These are phyloP conservation scores for Penicillium sp. DNA, from an alignment of 2,329 filamentous ascomycete species.

Conservation along the genomic window DNA sequence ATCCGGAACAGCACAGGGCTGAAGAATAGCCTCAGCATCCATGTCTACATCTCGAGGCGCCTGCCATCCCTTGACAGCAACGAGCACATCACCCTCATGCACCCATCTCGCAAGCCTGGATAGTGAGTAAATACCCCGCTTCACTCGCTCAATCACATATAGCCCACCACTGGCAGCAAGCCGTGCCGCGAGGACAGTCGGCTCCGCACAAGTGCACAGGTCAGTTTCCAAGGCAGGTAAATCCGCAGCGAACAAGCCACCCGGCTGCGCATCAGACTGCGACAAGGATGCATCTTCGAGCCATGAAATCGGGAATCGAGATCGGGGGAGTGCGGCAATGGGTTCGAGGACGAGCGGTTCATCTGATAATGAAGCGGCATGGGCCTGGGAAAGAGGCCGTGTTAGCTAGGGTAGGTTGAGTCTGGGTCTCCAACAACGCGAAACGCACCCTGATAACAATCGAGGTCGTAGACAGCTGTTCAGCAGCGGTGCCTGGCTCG, in stretches of 20 bases:
- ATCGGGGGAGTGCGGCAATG: conserved; percentile 35
- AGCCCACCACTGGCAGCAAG: conserved; percentile 29
- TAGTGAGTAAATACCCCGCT: conserved; percentile 39
- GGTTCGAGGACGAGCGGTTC: conserved; percentile 35
- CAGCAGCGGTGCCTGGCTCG: conserved; percentile 15
- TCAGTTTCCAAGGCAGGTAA: conserved; percentile 35
- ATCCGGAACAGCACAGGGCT: conserved; percentile 1
- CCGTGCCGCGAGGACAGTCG: conserved; percentile 33
- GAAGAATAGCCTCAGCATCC: conserved; percentile 3
- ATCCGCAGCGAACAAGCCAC: conserved; percentile 38
- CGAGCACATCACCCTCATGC: conserved; percentile 38
- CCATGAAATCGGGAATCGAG: conserved; percentile 38
- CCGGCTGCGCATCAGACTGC: conserved; percentile 28
- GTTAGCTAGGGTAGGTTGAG: neutral
- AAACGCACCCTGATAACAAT: conserved; percentile 35
- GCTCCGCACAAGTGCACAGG: conserved; percentile 22
- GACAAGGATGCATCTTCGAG: conserved; percentile 33
- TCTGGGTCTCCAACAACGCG: neutral
- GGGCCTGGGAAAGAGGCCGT: conserved; percentile 25
- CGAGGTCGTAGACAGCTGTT: conserved; percentile 19
- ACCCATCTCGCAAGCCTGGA: conserved; percentile 33
- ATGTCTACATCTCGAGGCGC: conserved; percentile 3
- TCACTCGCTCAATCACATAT: conserved; percentile 40
- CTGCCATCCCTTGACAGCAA: conserved; percentile 35
- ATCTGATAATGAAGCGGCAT: conserved; percentile 33